phyloP scores from a whole-genome alignment of 345 rosid species.

The Gossypium anomalum region DNA sequence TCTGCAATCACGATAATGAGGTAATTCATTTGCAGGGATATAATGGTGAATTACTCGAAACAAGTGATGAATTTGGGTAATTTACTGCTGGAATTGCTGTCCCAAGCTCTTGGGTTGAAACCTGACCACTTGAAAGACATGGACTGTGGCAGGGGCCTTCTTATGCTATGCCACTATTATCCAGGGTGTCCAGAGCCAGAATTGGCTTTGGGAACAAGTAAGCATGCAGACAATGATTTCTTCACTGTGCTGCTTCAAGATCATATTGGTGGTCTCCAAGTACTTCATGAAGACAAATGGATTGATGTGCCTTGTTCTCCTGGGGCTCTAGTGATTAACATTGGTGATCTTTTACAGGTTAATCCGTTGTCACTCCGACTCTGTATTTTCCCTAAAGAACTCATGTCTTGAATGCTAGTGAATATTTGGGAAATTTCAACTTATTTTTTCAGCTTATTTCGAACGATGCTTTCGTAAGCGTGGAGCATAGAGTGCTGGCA shows the following conservation, averaged over 20 bases:
- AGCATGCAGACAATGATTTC: slow-evolving; percentile 12
- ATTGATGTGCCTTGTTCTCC: not conserved
- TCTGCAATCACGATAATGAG: not conserved
- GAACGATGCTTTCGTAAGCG: not conserved
- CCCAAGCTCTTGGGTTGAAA: slow-evolving; percentile 52
- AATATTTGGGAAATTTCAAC: not conserved
- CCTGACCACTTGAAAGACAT: slow-evolving; percentile 35
- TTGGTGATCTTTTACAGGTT: slow-evolving; percentile 18
- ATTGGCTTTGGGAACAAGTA: slow-evolving; percentile 11
- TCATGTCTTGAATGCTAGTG: not conserved
- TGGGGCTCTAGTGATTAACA: slow-evolving; percentile 9
- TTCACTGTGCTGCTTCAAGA: slow-evolving; percentile 16
- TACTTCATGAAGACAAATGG: slow-evolving; percentile 6
- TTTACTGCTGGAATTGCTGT: slow-evolving; percentile 35
- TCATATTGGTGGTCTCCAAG: slow-evolving; percentile 17
- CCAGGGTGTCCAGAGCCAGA: slow-evolving; percentile 13
- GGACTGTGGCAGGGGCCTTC: slow-evolving; percentile 34
- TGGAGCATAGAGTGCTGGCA: slow-evolving; percentile 22
- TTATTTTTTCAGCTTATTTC: not conserved
- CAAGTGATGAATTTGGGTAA: slow-evolving; percentile 32
- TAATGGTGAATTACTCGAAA: slow-evolving; percentile 36
- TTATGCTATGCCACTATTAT: slow-evolving; percentile 10
- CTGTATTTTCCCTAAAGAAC: not conserved
- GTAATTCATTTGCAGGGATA: slow-evolving; percentile 30
- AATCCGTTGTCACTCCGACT: not conserved